Conservation (phyloP, 164 flowering plant genomes). For the Santalum album region DNA sequence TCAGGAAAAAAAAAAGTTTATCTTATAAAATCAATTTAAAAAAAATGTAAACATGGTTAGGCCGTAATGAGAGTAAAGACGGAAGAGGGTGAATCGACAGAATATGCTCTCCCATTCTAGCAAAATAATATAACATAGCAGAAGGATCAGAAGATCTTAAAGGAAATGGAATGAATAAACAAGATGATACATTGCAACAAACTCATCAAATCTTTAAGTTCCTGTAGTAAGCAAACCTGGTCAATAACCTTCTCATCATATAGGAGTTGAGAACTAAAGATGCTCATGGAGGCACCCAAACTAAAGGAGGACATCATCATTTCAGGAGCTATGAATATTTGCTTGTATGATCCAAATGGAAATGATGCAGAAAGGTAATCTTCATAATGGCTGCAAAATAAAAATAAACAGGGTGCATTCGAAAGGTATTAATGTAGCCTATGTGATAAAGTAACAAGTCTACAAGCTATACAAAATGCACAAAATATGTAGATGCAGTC, state of each 20-base stretch:
- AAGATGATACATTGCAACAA: too few species aligned
- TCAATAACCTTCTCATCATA: slow-evolving; percentile 94
- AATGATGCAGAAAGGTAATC: slow-evolving; percentile 70
- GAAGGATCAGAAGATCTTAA: neutral
- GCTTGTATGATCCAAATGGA: slow-evolving; percentile 96
- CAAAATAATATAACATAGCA: neutral
- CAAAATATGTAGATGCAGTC: neutral
- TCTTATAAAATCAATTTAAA: too few species aligned
- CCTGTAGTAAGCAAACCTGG: slow-evolving; percentile 50
- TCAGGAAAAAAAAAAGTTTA: too few species aligned
- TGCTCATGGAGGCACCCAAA: slow-evolving; percentile 75
- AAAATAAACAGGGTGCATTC: neutral
- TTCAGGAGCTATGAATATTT: slow-evolving; percentile 83
- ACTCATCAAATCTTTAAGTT: neutral
- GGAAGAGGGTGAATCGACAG: too few species aligned
- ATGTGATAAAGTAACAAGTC: neutral
- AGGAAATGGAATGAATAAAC: neutral
- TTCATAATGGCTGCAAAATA: slow-evolving; percentile 61
- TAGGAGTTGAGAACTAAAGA: slow-evolving; percentile 74
- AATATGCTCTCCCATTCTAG: too few species aligned
- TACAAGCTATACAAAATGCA: neutral
- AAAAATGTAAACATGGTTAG: too few species aligned
- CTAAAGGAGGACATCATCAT: slow-evolving; percentile 63
- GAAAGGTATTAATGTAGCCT: too few species aligned
- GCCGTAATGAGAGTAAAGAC: too few species aligned